Conservation (phyloP, 768 basidiomycete genomes). For the Mycena rebaudengoi region DNA sequence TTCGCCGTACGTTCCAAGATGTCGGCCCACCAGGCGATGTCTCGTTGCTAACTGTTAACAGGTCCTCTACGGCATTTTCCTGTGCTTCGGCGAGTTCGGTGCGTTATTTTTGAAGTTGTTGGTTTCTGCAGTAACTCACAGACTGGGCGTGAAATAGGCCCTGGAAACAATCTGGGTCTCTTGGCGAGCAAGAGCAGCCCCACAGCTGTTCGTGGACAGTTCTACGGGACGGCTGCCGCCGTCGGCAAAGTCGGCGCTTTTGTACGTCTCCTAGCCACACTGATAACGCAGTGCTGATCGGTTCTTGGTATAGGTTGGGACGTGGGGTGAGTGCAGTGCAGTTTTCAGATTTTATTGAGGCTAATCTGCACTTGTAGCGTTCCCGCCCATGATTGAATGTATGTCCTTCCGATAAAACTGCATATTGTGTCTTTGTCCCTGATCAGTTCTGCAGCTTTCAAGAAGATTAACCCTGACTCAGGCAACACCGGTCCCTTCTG, state of each 20-base stretch:
- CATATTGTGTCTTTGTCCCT: constrained; percentile 5
- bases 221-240: constrained; percentile 88
- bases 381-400: constrained; percentile 73
- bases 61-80: constrained; percentile 91
- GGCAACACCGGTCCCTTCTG: constrained; percentile 90
- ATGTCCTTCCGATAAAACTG: constrained; percentile 23
- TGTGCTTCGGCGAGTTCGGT: constrained; percentile 89
- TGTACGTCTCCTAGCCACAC: constrained; percentile 35
- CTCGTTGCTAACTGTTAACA: constrained; percentile 26
- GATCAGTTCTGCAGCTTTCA: constrained; percentile 59
- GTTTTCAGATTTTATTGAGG: not conserved
- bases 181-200: constrained; percentile 88
- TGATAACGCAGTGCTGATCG: not conserved
- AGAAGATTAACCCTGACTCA: constrained; percentile 50
- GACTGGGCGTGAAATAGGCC: constrained; percentile 50
- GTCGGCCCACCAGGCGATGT: not conserved
- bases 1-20: constrained; percentile 64
- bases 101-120: constrained; percentile 20
- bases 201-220: constrained; percentile 86
- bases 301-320: constrained; percentile 50
- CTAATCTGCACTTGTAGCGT: constrained; percentile 49
- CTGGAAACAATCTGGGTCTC: constrained; percentile 87
- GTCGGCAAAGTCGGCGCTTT: constrained; percentile 88
- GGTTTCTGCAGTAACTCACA: not conserved
- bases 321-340: constrained; percentile 64